A percentile compares a stretch with the other conserved stretches of the same genome.
Evolutionary conservation across 208 protist species (phyloP).

Genomic region (Balamuthia mandrillaris): DNA sequence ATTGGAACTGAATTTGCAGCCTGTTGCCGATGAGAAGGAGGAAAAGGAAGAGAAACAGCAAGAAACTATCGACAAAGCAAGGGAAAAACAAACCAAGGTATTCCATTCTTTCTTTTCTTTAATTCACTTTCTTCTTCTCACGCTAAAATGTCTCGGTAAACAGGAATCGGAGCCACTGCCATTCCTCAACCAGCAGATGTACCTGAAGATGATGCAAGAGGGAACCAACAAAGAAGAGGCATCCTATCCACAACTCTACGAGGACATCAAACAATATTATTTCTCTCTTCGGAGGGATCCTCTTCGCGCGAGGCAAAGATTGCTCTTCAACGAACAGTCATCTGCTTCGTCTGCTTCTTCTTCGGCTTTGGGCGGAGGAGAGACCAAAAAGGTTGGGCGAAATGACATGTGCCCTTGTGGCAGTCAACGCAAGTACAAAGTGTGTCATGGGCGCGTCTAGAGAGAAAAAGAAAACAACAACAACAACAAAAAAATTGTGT

Average conservation of each 20-base stretch:
- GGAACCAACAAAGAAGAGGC: conserved; percentile 36
- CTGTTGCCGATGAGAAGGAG: background rate
- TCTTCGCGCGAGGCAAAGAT: background rate
- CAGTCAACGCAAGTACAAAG: conserved; percentile 54
- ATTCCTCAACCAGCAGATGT: background rate
- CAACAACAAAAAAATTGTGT: no score
- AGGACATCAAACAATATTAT: conserved; percentile 24
- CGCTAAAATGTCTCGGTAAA: background rate
- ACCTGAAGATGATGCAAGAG: background rate
- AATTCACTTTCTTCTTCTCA: background rate
- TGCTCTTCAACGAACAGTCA: background rate
- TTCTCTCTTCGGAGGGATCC: background rate
- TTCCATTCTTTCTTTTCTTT: no score
- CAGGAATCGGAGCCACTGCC: background rate
- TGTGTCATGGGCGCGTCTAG: conserved; percentile 36
- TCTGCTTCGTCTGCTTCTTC: background rate
- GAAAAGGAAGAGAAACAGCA: background rate
- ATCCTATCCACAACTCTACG: conserved; percentile 17
- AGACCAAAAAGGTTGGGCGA: conserved; percentile 30
- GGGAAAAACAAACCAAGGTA: background rate
- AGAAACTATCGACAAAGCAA: background rate
- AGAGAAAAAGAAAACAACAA: no score
- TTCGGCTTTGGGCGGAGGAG: background rate
- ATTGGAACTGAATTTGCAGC: conserved; percentile 16
- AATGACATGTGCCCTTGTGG: conserved; percentile 55